These are phyloP conservation scores for Cutaneotrichosporon sp. DNA, from an alignment of 1,284 basidiomycete species.

Conservation along the genomic window DNA sequence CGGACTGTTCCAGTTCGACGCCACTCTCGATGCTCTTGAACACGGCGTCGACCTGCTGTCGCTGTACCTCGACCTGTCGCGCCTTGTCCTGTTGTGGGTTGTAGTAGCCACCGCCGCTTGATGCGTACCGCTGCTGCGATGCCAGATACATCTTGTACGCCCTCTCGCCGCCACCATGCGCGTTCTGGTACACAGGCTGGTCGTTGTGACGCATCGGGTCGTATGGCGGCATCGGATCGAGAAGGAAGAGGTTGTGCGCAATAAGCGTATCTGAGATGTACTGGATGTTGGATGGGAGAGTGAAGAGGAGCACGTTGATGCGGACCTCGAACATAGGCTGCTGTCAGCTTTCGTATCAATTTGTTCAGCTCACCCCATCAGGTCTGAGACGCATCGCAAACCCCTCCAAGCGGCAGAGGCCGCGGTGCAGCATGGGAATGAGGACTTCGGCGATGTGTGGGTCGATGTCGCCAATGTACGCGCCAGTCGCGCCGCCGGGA, in stretches of 20 bases:
- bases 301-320: conserved; percentile 84
- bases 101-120: conserved; percentile 5
- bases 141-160: conserved; percentile 28
- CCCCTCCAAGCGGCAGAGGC: conserved; percentile 78
- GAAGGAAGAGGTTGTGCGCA: conserved; percentile 67
- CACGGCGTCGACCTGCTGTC: conserved; percentile 88
- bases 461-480: conserved; percentile 78
- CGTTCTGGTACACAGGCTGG: conserved; percentile 74
- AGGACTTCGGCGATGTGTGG: conserved; percentile 72
- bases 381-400: conserved; percentile 52
- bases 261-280: conserved; percentile 75
- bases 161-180: conserved; percentile 61
- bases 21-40: conserved; percentile 85
- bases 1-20: conserved; percentile 79
- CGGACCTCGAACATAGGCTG: conserved; percentile 53
- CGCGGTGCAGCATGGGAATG: conserved; percentile 75
- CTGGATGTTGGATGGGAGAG: conserved; percentile 82
- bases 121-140: conserved; percentile 21
- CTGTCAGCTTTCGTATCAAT: conserved; percentile 6
- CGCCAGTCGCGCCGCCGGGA: conserved; percentile 48
- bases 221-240: conserved; percentile 66
- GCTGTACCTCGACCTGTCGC: conserved; percentile 85
- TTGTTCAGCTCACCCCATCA: conserved; percentile 42
- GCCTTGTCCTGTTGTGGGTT: conserved; percentile 57
- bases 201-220: conserved; percentile 61